Base-by-base conservation (phyloP, 2,329 filamentous ascomycete genomes). In the Aspergillus calidoustus region DNA sequence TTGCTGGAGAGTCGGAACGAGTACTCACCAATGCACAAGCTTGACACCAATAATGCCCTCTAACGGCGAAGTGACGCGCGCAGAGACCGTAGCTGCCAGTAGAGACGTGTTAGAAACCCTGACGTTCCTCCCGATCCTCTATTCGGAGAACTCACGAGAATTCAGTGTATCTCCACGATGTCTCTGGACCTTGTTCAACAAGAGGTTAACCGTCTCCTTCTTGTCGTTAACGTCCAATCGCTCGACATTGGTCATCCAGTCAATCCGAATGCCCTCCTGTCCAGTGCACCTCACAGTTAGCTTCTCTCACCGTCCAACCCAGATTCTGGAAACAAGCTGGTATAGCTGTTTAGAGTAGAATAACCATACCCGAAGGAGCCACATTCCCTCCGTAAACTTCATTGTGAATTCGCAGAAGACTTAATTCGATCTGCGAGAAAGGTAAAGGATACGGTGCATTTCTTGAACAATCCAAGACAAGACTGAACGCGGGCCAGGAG, bases 371-470 rank as follows among this genome's bases (percentile, higher is more conserved):
- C 67, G 67, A 31, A 75, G 67, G 60, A 70, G 69, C 75, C 76
- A 79, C 77, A 79, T 79, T 57, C 77, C 76, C 34, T 76, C 73
- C 9, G 76, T 78, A 67, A 79, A 79, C 71, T 76, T 79, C 77
- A 79, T 79, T 19, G 66, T 76, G 63, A 41, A 25, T 15, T 41
- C 11, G 34, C 11, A 43, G 9, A 30, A 53, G 25, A 4, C 11
- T 34, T n/a, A 34, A 31, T 30, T 13, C 22, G 8, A 44, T 25
- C 23, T 50, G 47, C 28, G 17, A 17, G 28, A 9, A 30, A 25
- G 28, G 28, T 25, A 50, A 1, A 50, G 34, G 34, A 15, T 11
- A 15, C 34, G 34, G 34, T 15, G 15, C 34, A 5, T 1, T 4
- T 48, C 19, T 31, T 30, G 23, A 13, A 19, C 28, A 34, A 7